Base-by-base conservation (phyloP, 345 rosid species). In the Camelina hispida region DNA sequence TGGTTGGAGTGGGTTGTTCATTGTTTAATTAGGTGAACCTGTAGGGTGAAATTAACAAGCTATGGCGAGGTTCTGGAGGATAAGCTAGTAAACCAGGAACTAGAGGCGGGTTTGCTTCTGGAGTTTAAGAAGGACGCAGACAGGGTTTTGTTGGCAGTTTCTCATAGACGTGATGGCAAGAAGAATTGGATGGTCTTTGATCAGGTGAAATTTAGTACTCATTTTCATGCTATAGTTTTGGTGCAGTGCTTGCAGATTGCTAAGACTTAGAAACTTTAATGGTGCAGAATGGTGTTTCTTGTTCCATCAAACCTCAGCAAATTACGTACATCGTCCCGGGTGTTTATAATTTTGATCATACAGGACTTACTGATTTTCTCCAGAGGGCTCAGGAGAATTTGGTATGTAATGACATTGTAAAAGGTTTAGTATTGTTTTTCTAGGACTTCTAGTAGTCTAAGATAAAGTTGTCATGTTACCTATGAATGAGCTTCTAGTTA, bases 141-240 rank as follows among this genome's bases (percentile, higher is more conserved):
- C 4, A 90, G 91, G 51, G 79, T 89, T 20, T 77, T 90, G 75
- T 82, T 91, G 40, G 99, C 96, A 10, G 93, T 94, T 56, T 82
- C 89, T 52, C 92, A 86, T 86, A 82, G 85, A 81, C 97, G 87
- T 58, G 99, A 91, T 82, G 97, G 99, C 66, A 94, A 94, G 82
- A 91, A 90, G 87, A 94, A 94, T 28, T 94, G 99, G 99, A 90
- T 94, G 89, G 99, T 94, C 86, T 79, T 81, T 77, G 99, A 94
- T 90, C 96, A 94, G 98, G 96, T 94, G 66, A 78, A 83, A 72
- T 64, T 66, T 63, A 82, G 81, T 76, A 78, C 77, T 79, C 83
- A 60, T 80, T 1, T 82, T 74, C 15, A 7, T 61, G 17, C 28
- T 15, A 4, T 47, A 13, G 16, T 17, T 1, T 30, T 0, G 40